Conservation (phyloP, 495 filamentous ascomycete species). For the Thermochaetoides thermophila region DNA sequence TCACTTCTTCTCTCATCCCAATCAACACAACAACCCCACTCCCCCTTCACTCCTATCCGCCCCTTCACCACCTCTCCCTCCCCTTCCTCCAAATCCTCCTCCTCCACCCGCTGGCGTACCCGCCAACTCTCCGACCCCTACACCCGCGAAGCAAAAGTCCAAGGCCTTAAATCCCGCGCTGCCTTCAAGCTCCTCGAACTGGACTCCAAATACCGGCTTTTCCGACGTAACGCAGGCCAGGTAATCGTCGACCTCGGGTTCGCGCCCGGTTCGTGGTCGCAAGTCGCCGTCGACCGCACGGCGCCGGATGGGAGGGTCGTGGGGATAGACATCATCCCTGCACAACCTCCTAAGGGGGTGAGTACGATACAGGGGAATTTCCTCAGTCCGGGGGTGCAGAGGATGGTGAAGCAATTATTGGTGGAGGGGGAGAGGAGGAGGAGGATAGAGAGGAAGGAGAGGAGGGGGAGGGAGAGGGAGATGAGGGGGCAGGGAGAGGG, state of each 20-base stretch:
- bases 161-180: conserved; percentile 72
- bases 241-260: conserved; percentile 89
- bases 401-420: conserved; percentile 59
- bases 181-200: conserved; percentile 89
- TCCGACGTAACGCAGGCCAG: conserved; percentile 46
- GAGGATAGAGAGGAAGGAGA: neutral
- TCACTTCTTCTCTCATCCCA: neutral
- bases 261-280: conserved; percentile 89
- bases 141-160: conserved; percentile 53
- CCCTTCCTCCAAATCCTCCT: conserved; percentile 33
- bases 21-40: neutral
- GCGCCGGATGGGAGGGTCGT: conserved; percentile 63
- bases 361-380: conserved; percentile 93
- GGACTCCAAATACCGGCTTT: conserved; percentile 64
- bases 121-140: conserved; percentile 61
- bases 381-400: conserved; percentile 51
- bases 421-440: conserved; percentile 38
- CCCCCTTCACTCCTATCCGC: conserved; percentile 4
- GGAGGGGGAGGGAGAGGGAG: conserved; percentile 9
- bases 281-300: conserved; percentile 77
- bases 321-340: conserved; percentile 86
- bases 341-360: conserved; percentile 74
- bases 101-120: conserved; percentile 65
- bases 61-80: conserved; percentile 16
- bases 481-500: conserved; percentile 4